Evolutionary conservation across 1,284 basidiomycete species (phyloP), one percentile per base, ranked within the genome.

Genomic region (Tilletiopsis washingtonensis): DNA sequence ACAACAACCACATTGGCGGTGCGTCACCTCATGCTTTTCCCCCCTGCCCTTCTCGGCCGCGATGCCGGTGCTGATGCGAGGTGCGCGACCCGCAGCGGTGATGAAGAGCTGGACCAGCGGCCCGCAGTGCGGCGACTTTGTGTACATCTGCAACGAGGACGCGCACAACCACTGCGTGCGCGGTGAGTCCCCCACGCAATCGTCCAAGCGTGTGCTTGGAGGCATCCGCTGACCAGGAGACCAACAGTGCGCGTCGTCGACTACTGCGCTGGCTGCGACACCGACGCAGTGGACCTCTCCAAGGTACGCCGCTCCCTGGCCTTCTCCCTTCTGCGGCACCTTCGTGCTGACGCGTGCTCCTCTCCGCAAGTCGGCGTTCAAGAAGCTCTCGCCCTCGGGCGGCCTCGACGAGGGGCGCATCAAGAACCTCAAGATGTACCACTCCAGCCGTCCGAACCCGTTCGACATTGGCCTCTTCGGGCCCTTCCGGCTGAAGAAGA

Each of bases 281-380:
- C 51, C n/a, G 44, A 58, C 51, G 59, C 63, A 42, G 55, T 71
- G 15, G 67, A 71, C 50, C 45, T 71, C 25, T 64, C 69, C 34
- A n/a, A n/a, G n/a, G n/a, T n/a, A n/a, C n/a, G n/a, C n/a, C n/a
- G n/a, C n/a, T n/a, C n/a, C n/a, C n/a, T n/a, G n/a, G n/a, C n/a
- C n/a, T n/a, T n/a, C n/a, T n/a, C n/a, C n/a, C n/a, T n/a, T n/a
- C n/a, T n/a, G n/a, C n/a, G n/a, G n/a, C n/a, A n/a, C n/a, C n/a
- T n/a, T n/a, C n/a, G n/a, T n/a, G n/a, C n/a, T n/a, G n/a, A n/a
- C n/a, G n/a, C n/a, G n/a, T n/a, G n/a, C n/a, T n/a, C n/a, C n/a
- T n/a, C n/a, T n/a, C n/a, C n/a, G n/a, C n/a, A 69, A 69, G 56
- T 54, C 54, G 6, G 67, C 67, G 15, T 71, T 71, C 54, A 59